These are phyloP conservation scores for Arthrobotrys musiformis DNA, from an alignment of 2,329 filamentous ascomycete genomes.

Conservation along the genomic window DNA sequence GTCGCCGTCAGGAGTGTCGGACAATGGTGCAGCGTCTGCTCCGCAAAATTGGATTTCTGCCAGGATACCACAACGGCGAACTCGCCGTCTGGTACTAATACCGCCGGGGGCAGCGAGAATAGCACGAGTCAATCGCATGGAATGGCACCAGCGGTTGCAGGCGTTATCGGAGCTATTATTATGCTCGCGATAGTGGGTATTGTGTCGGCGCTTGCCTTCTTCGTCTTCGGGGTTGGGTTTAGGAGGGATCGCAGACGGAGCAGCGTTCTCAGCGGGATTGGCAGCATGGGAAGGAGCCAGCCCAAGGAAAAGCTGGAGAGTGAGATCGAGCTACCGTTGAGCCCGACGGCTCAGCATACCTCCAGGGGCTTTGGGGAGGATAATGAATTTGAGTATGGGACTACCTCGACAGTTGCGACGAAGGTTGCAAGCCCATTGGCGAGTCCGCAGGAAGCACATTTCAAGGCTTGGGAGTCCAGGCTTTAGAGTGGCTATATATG, in stretches of 20 bases:
- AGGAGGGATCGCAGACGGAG: slow-evolving; percentile 42
- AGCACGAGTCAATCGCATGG: not conserved
- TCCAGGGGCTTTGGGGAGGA: slow-evolving; percentile 28
- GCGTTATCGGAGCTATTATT: slow-evolving; percentile 43
- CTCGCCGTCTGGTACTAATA: not conserved
- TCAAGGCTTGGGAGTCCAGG: slow-evolving; percentile 28
- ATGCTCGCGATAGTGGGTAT: slow-evolving; percentile 37
- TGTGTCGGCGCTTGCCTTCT: slow-evolving; percentile 27
- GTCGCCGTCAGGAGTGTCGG: slow-evolving; percentile 9
- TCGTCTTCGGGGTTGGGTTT: slow-evolving; percentile 40
- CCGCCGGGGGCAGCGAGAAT: not conserved
- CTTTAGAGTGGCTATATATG: not conserved
- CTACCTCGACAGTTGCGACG: slow-evolving; percentile 36
- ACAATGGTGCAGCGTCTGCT: slow-evolving; percentile 37
- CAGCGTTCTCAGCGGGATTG: slow-evolving; percentile 34
- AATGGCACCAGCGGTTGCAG: slow-evolving; percentile 41
- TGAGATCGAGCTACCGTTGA: slow-evolving; percentile 49
- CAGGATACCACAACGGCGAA: not conserved
- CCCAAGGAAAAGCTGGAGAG: slow-evolving; percentile 43
- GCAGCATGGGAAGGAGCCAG: slow-evolving; percentile 21
- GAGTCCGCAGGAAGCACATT: slow-evolving; percentile 44
- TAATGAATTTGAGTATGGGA: slow-evolving; percentile 42
- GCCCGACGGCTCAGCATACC: slow-evolving; percentile 39
- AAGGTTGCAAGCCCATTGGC: slow-evolving; percentile 48
- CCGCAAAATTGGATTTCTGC: slow-evolving; percentile 17